A percentile compares a stretch with the other conserved stretches of the same genome.
Conservation (phyloP, 2,329 filamentous ascomycete species). For the Monosporascus sp. region DNA sequence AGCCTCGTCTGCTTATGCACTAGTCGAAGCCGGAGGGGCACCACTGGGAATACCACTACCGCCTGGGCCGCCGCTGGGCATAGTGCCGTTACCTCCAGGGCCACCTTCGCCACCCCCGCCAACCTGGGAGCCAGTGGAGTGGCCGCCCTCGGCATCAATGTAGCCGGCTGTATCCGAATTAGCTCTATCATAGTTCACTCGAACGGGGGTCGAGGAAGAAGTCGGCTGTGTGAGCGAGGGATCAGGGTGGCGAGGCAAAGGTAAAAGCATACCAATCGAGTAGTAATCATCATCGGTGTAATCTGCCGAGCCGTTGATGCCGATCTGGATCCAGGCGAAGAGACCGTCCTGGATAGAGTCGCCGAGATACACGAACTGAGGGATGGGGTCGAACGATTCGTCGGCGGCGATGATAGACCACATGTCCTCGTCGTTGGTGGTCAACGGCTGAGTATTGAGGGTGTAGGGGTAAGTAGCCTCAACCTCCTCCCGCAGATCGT, state of each 20-base stretch:
- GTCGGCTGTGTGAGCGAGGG: not conserved
- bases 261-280: conserved; percentile 9
- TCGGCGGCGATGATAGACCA: conserved; percentile 25
- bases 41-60: not conserved
- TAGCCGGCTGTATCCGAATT: conserved; percentile 14
- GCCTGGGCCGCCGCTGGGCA: conserved; percentile 1
- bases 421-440: conserved; percentile 28
- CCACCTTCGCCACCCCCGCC: conserved; percentile 5
- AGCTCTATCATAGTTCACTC: not conserved
- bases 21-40: not conserved
- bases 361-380: conserved; percentile 48
- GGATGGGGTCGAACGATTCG: conserved; percentile 37
- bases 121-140: conserved; percentile 13
- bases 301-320: conserved; percentile 36
- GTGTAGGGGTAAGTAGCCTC: conserved; percentile 25
- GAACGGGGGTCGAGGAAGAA: no score
- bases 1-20: not conserved
- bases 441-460: conserved; percentile 21
- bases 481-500: conserved; percentile 23
- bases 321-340: conserved; percentile 44
- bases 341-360: conserved; percentile 40
- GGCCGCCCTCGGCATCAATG: conserved; percentile 21
- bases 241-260: not conserved
- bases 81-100: conserved; percentile 17
- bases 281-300: conserved; percentile 23